Evolutionary conservation across 2,329 filamentous ascomycete species (phyloP).

Genomic region (Trichoderma endophyticum): DNA sequence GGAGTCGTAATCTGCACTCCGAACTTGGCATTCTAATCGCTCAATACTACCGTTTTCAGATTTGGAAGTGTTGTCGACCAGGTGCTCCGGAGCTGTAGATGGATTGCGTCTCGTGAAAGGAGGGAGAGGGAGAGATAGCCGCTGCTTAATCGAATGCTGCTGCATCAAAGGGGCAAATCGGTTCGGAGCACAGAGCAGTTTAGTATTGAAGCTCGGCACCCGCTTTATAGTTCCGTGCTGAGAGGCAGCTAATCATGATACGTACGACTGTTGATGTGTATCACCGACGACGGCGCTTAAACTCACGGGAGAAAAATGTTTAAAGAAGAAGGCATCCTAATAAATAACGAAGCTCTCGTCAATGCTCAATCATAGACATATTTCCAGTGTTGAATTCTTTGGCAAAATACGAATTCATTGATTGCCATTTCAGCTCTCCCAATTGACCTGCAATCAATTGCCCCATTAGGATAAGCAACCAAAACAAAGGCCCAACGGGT

Average conservation of each 20-base stretch:
- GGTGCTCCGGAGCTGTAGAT: neutral
- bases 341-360: neutral
- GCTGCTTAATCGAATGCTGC: neutral
- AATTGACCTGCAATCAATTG: constrained; percentile 1
- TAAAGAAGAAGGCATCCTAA: neutral
- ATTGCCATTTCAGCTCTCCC: neutral
- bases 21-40: neutral
- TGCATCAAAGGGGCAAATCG: neutral
- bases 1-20: constrained; percentile 17
- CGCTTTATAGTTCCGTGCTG: neutral
- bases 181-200: neutral
- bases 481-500: constrained; percentile 1
- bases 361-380: neutral
- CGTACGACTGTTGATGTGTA: neutral
- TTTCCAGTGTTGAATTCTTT: neutral
- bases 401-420: neutral
- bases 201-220: neutral
- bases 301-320: neutral
- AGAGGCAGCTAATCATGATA: too few species aligned
- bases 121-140: neutral
- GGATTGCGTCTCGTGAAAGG: neutral
- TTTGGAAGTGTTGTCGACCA: neutral
- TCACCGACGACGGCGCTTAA: neutral
- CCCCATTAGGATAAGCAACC: constrained; percentile 6
- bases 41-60: neutral